Percentiles rank a stretch among this genome's conserved stretches.
Evolutionary conservation across 306 rosid species (phyloP).

Genomic region (Adenanthera pavonina): DNA sequence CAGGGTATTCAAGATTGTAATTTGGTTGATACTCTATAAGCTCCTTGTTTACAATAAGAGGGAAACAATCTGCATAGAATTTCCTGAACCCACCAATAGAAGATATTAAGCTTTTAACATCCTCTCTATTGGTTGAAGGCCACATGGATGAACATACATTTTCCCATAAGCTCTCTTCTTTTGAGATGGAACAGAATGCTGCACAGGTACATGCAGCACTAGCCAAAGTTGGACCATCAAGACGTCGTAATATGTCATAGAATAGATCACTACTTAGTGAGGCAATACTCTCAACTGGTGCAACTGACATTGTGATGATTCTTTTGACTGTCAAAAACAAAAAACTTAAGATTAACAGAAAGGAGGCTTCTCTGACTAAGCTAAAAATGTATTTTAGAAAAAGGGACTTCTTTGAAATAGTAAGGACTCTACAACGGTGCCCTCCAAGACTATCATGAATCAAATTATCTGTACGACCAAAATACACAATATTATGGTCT

Average conservation of each 20-base stretch:
- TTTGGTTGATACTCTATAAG: constrained; percentile 60
- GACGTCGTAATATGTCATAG: constrained; percentile 82
- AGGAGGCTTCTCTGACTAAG: constrained; percentile 7
- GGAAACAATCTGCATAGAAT: constrained; percentile 89
- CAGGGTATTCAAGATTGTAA: constrained; percentile 64
- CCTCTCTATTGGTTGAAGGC: constrained; percentile 90
- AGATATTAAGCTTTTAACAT: constrained; percentile 72
- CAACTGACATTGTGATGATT: constrained; percentile 49
- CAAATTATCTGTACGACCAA: constrained; percentile 26
- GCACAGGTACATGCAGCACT: constrained; percentile 87
- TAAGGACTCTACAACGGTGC: not conserved
- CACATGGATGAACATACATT: constrained; percentile 81
- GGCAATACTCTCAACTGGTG: constrained; percentile 58
- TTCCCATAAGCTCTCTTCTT: constrained; percentile 91
- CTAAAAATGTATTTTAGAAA: not conserved
- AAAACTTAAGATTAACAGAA: constrained; percentile 7
- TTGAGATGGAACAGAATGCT: constrained; percentile 76
- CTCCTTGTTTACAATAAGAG: constrained; percentile 80
- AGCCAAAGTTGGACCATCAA: constrained; percentile 84
- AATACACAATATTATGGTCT: constrained; percentile 15
- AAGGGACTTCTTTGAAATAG: not conserved
- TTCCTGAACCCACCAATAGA: constrained; percentile 86
- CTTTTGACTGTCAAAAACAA: constrained; percentile 48
- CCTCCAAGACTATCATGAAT: not conserved
- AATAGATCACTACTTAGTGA: constrained; percentile 79